Evolutionary conservation across 2,329 filamentous ascomycete species (phyloP).

Genomic region (Fusarium redolens): DNA sequence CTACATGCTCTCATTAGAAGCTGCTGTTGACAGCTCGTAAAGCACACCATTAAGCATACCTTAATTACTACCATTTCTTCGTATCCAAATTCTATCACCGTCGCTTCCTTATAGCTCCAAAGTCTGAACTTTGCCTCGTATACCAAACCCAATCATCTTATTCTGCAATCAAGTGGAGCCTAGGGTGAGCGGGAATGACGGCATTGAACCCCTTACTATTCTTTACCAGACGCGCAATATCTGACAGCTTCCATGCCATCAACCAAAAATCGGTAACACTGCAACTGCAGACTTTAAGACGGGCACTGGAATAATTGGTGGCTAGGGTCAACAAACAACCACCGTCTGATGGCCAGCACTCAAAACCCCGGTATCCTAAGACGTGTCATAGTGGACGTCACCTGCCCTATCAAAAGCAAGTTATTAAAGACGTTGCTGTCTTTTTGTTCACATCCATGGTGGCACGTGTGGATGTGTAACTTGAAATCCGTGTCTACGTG

Average conservation of each 20-base stretch:
- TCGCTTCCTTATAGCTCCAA: background rate
- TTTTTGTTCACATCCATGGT: slow-evolving; percentile 5
- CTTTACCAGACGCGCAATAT: slow-evolving; percentile 2
- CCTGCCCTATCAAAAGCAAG: slow-evolving; percentile 1
- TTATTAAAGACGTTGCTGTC: slow-evolving; percentile 5
- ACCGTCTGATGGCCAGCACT: background rate
- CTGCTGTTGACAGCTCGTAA: background rate
- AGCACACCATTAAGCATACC: background rate
- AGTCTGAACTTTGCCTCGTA: slow-evolving; percentile 1
- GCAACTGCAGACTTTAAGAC: background rate
- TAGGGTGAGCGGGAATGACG: slow-evolving; percentile 26
- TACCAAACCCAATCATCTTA: slow-evolving; percentile 3
- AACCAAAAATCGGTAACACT: background rate
- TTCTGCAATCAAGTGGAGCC: slow-evolving; percentile 25
- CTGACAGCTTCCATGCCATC: slow-evolving; percentile 4
- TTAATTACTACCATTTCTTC: background rate
- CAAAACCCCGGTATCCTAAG: background rate
- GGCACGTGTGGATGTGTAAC: slow-evolving; percentile 9
- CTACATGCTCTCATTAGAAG: background rate
- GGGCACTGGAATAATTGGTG: background rate
- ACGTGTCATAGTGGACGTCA: slow-evolving; percentile 30
- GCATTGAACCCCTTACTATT: slow-evolving; percentile 18
- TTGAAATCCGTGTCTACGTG: slow-evolving; percentile 3
- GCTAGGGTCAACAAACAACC: background rate
- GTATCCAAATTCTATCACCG: background rate